Percentiles rank a stretch among this genome's conserved stretches.
phyloP scores from a whole-genome alignment of 208 protist species.

The Leishmania guyanensis region DNA sequence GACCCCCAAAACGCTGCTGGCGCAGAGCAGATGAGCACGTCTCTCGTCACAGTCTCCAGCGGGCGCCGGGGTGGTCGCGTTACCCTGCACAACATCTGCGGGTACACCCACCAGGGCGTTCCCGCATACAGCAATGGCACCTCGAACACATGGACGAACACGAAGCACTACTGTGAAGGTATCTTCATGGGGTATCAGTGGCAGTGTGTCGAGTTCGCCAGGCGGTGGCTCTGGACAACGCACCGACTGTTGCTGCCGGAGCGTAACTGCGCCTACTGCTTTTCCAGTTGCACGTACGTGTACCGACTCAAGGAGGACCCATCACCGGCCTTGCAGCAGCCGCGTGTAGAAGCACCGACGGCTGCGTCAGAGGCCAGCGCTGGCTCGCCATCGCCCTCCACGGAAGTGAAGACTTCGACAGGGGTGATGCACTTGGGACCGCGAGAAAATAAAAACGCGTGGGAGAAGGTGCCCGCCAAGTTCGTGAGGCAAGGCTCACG shows the following conservation, averaged over 20 bases:
- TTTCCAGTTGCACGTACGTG: constrained; percentile 33
- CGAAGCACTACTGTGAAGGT: constrained; percentile 46
- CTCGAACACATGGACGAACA: constrained; percentile 44
- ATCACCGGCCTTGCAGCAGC: neutral
- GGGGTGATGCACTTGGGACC: constrained; percentile 6
- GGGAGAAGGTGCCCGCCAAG: constrained; percentile 44
- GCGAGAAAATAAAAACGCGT: constrained; percentile 23
- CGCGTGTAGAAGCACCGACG: neutral
- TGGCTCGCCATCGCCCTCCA: neutral
- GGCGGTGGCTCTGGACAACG: constrained; percentile 69
- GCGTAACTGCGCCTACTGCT: constrained; percentile 52
- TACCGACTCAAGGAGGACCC: constrained; percentile 26
- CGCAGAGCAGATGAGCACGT: neutral
- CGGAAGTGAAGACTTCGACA: neutral
- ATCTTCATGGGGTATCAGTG: constrained; percentile 86
- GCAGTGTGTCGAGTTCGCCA: constrained; percentile 89
- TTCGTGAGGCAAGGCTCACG: constrained; percentile 58
- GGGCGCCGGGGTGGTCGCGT: neutral
- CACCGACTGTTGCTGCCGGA: constrained; percentile 67
- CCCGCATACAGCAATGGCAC: constrained; percentile 77
- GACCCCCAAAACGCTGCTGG: neutral
- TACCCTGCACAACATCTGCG: constrained; percentile 52
- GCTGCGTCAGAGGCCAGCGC: neutral
- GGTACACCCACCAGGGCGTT: constrained; percentile 57
- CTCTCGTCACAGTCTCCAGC: neutral